Evolutionary conservation across 306 rosid genomes (phyloP).

Genomic region (Myrica gale): DNA sequence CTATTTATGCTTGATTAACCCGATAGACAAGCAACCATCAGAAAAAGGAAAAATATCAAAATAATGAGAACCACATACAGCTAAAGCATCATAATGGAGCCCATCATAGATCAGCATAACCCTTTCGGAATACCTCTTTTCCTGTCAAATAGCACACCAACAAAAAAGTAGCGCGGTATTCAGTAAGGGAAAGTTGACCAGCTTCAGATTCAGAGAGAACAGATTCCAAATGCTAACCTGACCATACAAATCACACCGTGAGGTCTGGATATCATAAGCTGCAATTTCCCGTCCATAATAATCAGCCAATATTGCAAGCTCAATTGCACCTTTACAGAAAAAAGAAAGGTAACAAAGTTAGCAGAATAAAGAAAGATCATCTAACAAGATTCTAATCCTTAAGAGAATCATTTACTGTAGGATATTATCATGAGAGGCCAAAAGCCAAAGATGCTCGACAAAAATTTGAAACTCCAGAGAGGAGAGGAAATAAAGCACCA

Average conservation of each 20-base stretch:
- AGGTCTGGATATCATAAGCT: constrained; percentile 90
- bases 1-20: neutral
- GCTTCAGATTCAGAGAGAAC: constrained; percentile 18
- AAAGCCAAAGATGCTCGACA: neutral
- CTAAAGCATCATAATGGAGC: constrained; percentile 93
- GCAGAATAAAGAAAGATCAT: constrained; percentile 20
- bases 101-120: constrained; percentile 91
- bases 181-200: constrained; percentile 30
- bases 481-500: neutral
- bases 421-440: neutral
- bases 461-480: neutral
- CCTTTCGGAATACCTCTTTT: constrained; percentile 63
- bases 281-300: constrained; percentile 90
- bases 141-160: constrained; percentile 53
- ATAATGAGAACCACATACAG: constrained; percentile 48
- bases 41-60: neutral
- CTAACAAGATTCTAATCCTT: constrained; percentile 1
- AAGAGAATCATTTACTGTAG: neutral
- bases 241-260: constrained; percentile 91
- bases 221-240: constrained; percentile 58
- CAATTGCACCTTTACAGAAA: constrained; percentile 76
- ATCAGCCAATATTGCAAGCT: constrained; percentile 86
- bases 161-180: constrained; percentile 21
- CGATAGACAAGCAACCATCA: neutral
- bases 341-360: constrained; percentile 25